Base-by-base conservation (phyloP, 2,329 filamentous ascomycete genomes). In the Hortaea werneckii region DNA sequence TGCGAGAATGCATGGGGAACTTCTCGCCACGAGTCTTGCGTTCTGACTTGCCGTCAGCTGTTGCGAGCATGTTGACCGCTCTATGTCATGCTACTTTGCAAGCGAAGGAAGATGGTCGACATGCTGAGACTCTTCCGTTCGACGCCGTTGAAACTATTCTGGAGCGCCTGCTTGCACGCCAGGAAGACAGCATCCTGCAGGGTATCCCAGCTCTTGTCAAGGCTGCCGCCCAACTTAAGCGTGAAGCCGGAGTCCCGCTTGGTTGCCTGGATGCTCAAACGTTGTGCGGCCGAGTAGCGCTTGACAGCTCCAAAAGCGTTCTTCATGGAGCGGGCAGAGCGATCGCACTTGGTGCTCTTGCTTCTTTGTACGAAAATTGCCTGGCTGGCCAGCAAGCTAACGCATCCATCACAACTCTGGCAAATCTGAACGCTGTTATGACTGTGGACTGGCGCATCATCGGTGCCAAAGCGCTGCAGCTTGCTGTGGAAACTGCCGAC, bases 381-480 rank as follows among this genome's bases (percentile, higher is more conserved):
- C 41, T 57, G 7, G n/a, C 9, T 4, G 55, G 53, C 9, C 45
- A 54, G 9, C 44, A 53, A 9, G 53, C 53, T 30, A 37, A 34
- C 7, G 12, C 42, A 5, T 64, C 67, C 4, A 50, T 70, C 5
- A 52, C 58, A 2, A 59, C 57, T 5, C 53, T 73, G 11, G 60
- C 61, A 0, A 58, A 20, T 10, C 44, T 64, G 1, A 46, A 52
- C 29, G 43, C 40, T 6, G 54, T 54, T 5, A 43, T 63, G 8
- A 65, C 64, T 10, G 67, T 73, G 4, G 69, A 73, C 43, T 69
- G 69, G 50, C 59, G 71, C n/a, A 65, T 67, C 6, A 57, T 69
- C 4, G 67, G 67, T 30, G 50, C 71, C 3, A 59, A 60, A 48
- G 65, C 68, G 5, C 43, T 73, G 20, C 52, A 59, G 12, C 55